These are phyloP conservation scores for Sonneratia caseolaris DNA, from an alignment of 345 rosid species.

Conservation along the genomic window DNA sequence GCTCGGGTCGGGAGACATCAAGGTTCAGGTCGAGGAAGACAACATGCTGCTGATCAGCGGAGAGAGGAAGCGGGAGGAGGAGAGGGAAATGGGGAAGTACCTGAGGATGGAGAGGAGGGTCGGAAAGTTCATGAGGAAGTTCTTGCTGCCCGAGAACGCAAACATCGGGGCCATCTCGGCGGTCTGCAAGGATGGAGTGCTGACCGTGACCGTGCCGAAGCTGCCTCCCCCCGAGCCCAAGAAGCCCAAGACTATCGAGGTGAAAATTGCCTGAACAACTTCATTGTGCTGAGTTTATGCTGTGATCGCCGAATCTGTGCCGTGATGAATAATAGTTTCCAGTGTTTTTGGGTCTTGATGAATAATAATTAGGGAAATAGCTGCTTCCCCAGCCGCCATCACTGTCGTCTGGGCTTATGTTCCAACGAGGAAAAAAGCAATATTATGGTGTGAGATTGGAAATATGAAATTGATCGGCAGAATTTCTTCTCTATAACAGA, in stretches of 20 bases:
- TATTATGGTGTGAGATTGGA: too few species aligned
- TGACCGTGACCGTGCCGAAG: constrained; percentile 66
- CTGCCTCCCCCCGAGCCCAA: constrained; percentile 77
- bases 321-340: too few species aligned
- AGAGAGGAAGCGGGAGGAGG: constrained; percentile 41
- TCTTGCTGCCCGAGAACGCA: constrained; percentile 62
- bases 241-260: constrained; percentile 63
- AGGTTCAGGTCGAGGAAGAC: constrained; percentile 64
- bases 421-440: too few species aligned
- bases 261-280: constrained; percentile 27
- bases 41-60: constrained; percentile 55
- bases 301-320: too few species aligned
- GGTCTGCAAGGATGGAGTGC: constrained; percentile 61
- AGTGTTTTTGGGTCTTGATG: too few species aligned
- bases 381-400: too few species aligned
- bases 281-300: background rate
- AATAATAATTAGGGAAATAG: too few species aligned
- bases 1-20: constrained; percentile 52
- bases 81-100: constrained; percentile 38
- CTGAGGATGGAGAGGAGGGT: constrained; percentile 76
- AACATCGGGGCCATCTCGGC: constrained; percentile 56
- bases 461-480: too few species aligned
- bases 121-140: constrained; percentile 80
- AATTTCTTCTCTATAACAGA: too few species aligned
- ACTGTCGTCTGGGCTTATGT: too few species aligned